phyloP scores from a whole-genome alignment of 108 stramenopile species.

The Pseudonitzschia multiseries region DNA sequence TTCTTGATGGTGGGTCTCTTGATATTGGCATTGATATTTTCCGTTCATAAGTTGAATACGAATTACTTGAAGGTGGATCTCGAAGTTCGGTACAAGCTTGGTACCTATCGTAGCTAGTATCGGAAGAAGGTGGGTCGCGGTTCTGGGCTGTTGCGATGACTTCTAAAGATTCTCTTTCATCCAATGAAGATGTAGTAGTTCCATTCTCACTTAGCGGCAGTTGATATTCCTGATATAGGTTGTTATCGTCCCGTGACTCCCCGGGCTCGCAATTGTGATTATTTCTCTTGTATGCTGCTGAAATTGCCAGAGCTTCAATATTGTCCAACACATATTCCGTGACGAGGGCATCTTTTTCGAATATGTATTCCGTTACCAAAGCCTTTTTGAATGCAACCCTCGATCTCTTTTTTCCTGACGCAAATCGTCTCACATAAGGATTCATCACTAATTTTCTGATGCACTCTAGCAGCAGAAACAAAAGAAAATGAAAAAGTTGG shows the following conservation, averaged over 20 bases:
- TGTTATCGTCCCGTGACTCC: neutral
- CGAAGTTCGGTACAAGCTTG: neutral
- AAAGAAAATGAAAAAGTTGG: neutral
- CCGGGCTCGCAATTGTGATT: neutral
- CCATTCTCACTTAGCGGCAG: neutral
- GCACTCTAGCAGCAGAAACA: slow-evolving; percentile 13
- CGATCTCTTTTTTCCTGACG: slow-evolving; percentile 16
- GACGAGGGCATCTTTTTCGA: neutral
- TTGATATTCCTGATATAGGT: neutral
- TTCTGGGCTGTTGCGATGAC: neutral
- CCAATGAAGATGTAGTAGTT: neutral
- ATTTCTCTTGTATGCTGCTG: neutral
- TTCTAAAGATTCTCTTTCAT: neutral
- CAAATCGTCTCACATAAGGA: slow-evolving; percentile 35
- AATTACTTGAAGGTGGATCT: slow-evolving; percentile 4
- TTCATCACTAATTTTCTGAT: slow-evolving; percentile 15
- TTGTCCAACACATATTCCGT: neutral
- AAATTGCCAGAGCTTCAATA: neutral
- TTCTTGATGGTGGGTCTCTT: slow-evolving; percentile 8
- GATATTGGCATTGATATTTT: neutral
- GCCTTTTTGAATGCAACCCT: slow-evolving; percentile 23
- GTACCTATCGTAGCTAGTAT: neutral
- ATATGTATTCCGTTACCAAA: slow-evolving; percentile 18
- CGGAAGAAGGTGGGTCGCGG: neutral
- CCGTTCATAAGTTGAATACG: neutral